These are phyloP conservation scores for Oropetium thomaeum DNA, from an alignment of 176 grass and related monocot species.

Conservation along the genomic window DNA sequence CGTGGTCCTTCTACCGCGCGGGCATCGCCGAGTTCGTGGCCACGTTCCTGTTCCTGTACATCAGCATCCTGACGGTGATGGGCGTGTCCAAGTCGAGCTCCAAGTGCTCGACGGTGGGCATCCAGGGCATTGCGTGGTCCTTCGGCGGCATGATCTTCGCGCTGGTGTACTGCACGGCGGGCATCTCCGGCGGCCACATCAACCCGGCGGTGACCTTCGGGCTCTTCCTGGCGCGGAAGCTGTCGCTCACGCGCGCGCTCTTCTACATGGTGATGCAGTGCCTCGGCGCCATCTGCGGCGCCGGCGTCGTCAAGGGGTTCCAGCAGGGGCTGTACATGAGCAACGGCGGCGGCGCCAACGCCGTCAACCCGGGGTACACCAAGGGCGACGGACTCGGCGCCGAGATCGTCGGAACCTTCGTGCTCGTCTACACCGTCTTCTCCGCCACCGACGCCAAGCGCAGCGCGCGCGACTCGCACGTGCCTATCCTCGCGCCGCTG, in stretches of 20 bases:
- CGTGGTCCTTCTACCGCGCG: slow-evolving; percentile 92
- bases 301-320: slow-evolving; percentile 74
- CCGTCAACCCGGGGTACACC: slow-evolving; percentile 53
- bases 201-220: slow-evolving; percentile 93
- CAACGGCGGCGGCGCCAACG: slow-evolving; percentile 69
- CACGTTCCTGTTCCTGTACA: slow-evolving; percentile 92
- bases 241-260: slow-evolving; percentile 58
- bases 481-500: slow-evolving; percentile 76
- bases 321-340: slow-evolving; percentile 48
- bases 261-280: slow-evolving; percentile 94
- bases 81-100: slow-evolving; percentile 38
- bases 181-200: slow-evolving; percentile 91
- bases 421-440: slow-evolving; percentile 88
- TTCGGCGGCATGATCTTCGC: slow-evolving; percentile 97
- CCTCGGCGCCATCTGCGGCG: slow-evolving; percentile 82
- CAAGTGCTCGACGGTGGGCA: slow-evolving; percentile 79
- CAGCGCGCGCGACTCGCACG: slow-evolving; percentile 79
- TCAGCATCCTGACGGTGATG: slow-evolving; percentile 75
- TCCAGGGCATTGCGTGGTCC: slow-evolving; percentile 88
- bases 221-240: slow-evolving; percentile 70
- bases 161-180: slow-evolving; percentile 87
- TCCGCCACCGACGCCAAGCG: slow-evolving; percentile 89
- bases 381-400: slow-evolving; percentile 70
- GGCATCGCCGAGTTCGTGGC: slow-evolving; percentile 93
- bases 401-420: slow-evolving; percentile 80